Base-by-base conservation (phyloP, 805 yeast genomes). In the Sugiyamaella smithiae region DNA sequence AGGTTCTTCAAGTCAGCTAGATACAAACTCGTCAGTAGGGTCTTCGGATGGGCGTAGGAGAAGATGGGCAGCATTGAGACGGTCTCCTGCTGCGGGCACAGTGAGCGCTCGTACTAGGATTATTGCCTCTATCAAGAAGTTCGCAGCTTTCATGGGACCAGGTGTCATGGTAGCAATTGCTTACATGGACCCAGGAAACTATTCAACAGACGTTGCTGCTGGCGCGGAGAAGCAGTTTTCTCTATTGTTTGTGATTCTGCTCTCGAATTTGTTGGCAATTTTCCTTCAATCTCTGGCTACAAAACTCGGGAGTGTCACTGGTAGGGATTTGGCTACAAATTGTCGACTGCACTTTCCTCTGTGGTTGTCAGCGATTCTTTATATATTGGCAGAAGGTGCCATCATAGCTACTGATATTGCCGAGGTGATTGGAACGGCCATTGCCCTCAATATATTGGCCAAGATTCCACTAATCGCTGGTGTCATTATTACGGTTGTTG, bases 121-220 rank as follows among this genome's bases (percentile, higher is more conserved):
- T n/a, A n/a, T n/a, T n/a, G n/a, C n/a, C n/a, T n/a, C n/a, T n/a
- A n/a, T n/a, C n/a, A n/a, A n/a, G n/a, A 33, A 33, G 37, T 5
- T n/a, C 16, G 37, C 14, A 9, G 19, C 4, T 33, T 86, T 85
- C 63, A 73, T 91, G n/a, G 98, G 98, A 0, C 98, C 98, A 0
- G 98, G 99, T 0, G 70, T 91, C 42, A 85, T 91, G 95, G 95
- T 93, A 1, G 78, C 90, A 3, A 96, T 91, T 28, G 91, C 97
- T 0, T 93, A 90, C 65, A 88, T 93, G 88, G 98, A 91, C 60
- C 98, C 99, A 0, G 99, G 99, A 3, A 91, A 93, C 68, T 91
- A 90, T 67, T 85, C 96, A 32, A 88, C 97, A 1, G 95, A 93
- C 7, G 96, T 91, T 11, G 86, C 93, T 6, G 93, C 95, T 1